phyloP scores from a whole-genome alignment of 768 basidiomycete species.

The Lentinus tigrinus region DNA sequence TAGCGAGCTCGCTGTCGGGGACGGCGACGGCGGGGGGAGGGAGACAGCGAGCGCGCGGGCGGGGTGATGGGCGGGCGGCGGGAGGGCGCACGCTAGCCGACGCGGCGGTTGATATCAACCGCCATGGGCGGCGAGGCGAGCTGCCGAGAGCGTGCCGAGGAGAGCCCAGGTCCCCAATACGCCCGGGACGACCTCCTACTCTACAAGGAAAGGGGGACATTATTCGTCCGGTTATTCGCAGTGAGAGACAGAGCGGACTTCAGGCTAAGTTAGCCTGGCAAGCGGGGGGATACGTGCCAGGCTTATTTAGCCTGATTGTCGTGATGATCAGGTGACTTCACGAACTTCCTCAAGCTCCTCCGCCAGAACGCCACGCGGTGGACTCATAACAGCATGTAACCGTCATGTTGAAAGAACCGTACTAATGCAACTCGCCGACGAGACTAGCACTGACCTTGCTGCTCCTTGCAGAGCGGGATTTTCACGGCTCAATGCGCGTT shows the following conservation, averaged over 20 bases:
- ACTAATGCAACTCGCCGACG: no score
- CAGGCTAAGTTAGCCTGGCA: neutral
- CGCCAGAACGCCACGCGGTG: no score
- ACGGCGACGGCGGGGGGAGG: neutral
- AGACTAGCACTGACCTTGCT: no score
- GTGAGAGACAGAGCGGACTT: neutral
- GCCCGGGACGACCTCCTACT: no score
- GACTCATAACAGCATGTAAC: no score
- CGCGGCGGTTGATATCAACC: neutral
- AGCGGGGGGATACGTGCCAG: neutral
- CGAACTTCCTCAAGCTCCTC: no score
- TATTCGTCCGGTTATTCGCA: neutral
- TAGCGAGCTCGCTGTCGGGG: neutral
- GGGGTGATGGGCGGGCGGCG: neutral
- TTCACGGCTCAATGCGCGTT: no score
- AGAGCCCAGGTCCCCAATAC: no score
- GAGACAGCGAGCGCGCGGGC: neutral
- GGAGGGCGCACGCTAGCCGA: neutral
- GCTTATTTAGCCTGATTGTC: neutral
- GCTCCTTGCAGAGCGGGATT: no score
- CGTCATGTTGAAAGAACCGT: no score
- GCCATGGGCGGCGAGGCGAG: neutral
- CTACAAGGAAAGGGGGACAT: neutral
- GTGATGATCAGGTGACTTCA: neutral
- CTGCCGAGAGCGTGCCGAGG: neutral